Conservation (phyloP, 208 protist genomes). For the Crithidia bombi region DNA sequence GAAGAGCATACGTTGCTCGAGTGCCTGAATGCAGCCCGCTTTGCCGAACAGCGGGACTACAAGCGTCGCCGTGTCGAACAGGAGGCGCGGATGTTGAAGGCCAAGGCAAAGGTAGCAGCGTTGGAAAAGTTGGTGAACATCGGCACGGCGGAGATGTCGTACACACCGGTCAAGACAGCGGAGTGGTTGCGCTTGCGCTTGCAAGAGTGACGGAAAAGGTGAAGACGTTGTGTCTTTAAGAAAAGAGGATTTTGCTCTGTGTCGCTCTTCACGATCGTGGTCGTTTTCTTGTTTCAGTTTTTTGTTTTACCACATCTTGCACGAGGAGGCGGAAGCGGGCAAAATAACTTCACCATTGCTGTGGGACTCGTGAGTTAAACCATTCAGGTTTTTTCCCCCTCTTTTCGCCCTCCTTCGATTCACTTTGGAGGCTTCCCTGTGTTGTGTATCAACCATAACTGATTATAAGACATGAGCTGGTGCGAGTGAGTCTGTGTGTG, state of each 20-base stretch:
- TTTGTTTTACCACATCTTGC: not conserved
- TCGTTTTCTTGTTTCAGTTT: not conserved
- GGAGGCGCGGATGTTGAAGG: conserved; percentile 21
- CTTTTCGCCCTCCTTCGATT: too few relatives aligned
- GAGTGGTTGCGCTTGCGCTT: conserved; percentile 3
- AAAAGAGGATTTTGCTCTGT: too few relatives aligned
- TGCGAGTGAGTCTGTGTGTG: too few relatives aligned
- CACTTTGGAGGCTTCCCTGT: too few relatives aligned
- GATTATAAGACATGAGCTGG: too few relatives aligned
- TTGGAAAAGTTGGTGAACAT: conserved; percentile 41
- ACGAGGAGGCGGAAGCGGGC: too few relatives aligned
- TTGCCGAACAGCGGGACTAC: conserved; percentile 45
- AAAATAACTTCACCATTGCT: too few relatives aligned
- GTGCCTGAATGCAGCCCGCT: conserved; percentile 41
- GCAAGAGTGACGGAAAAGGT: not conserved
- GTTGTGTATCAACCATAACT: too few relatives aligned
- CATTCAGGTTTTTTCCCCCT: too few relatives aligned
- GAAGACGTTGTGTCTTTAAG: not conserved
- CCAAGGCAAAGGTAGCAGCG: conserved; percentile 40
- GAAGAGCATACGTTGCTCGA: conserved; percentile 20
- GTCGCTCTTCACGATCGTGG: too few relatives aligned
- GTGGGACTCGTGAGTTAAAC: too few relatives aligned
- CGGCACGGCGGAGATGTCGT: not conserved
- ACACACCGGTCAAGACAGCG: not conserved
- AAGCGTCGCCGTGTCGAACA: conserved; percentile 30